These are phyloP conservation scores for Linnemannia schmuckeri DNA, from an alignment of 192 early-diverging fungal species.

Conservation along the genomic window DNA sequence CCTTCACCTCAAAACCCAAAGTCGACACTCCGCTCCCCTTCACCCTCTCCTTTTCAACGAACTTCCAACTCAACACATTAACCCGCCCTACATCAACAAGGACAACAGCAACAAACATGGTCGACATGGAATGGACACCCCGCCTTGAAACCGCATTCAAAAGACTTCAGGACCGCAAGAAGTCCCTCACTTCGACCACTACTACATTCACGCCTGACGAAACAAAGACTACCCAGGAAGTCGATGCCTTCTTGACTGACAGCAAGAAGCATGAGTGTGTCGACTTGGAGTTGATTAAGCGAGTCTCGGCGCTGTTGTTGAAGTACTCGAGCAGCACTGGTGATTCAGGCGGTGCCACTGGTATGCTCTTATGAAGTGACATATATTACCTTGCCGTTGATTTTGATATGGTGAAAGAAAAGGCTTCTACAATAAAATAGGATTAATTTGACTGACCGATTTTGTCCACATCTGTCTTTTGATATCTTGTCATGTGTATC, in stretches of 20 bases:
- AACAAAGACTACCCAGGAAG: slow-evolving; percentile 10
- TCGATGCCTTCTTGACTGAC: not conserved
- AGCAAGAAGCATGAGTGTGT: slow-evolving; percentile 1
- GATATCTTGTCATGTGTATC: too few species aligned
- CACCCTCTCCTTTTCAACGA: not conserved
- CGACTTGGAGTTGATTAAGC: slow-evolving; percentile 31
- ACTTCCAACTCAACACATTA: not conserved
- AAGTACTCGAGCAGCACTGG: not conserved
- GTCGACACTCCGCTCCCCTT: not conserved
- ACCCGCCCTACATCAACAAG: not conserved
- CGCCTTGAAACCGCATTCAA: slow-evolving; percentile 47
- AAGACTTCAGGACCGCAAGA: slow-evolving; percentile 7
- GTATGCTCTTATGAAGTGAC: not conserved
- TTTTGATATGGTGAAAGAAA: not conserved
- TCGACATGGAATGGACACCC: slow-evolving; percentile 46
- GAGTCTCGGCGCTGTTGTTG: slow-evolving; percentile 32
- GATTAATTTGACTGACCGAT: too few species aligned
- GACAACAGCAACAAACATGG: not conserved
- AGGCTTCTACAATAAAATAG: not conserved
- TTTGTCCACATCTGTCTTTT: not conserved
- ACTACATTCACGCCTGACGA: slow-evolving; percentile 2
- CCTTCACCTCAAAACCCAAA: not conserved
- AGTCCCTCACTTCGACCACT: not conserved
- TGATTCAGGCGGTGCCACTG: not conserved
- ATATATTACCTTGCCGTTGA: too few species aligned